Conservation (phyloP, 306 rosid species). For the Herpetospermum pedunculosum region DNA sequence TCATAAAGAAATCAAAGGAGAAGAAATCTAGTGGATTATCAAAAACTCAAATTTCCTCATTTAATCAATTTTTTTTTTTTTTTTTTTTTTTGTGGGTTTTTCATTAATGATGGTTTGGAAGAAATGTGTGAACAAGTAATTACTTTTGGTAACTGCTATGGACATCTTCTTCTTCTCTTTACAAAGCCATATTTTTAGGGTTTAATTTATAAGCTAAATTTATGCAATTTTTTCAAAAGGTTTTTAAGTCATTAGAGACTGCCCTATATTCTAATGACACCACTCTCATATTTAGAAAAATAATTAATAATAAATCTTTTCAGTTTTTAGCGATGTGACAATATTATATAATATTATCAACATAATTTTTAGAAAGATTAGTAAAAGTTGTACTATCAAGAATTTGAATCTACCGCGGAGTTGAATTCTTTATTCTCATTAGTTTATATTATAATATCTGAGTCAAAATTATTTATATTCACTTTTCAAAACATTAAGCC, state of each 20-base stretch:
- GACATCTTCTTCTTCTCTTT: neutral
- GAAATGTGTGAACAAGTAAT: neutral
- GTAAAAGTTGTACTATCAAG: neutral
- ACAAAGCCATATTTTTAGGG: neutral
- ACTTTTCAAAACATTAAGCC: neutral
- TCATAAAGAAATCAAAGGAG: neutral
- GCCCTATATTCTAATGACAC: neutral
- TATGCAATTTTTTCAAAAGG: neutral
- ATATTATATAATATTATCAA: too few relatives aligned
- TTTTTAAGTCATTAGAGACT: neutral
- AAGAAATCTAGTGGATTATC: neutral
- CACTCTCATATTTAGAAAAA: neutral
- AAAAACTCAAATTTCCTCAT: neutral
- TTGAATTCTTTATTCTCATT: neutral
- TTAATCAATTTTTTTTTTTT: neutral
- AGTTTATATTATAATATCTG: too few relatives aligned
- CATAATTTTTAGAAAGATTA: too few relatives aligned
- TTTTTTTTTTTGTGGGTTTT: neutral
- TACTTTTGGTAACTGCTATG: neutral
- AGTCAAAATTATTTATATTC: neutral
- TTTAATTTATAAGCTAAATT: neutral
- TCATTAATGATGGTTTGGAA: neutral
- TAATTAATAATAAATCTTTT: neutral
- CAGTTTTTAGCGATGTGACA: neutral
- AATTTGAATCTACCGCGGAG: neutral